Percentiles rank a stretch among this genome's conserved stretches.
phyloP scores from a whole-genome alignment of 768 basidiomycete species.

The Lactarius deliciosus region DNA sequence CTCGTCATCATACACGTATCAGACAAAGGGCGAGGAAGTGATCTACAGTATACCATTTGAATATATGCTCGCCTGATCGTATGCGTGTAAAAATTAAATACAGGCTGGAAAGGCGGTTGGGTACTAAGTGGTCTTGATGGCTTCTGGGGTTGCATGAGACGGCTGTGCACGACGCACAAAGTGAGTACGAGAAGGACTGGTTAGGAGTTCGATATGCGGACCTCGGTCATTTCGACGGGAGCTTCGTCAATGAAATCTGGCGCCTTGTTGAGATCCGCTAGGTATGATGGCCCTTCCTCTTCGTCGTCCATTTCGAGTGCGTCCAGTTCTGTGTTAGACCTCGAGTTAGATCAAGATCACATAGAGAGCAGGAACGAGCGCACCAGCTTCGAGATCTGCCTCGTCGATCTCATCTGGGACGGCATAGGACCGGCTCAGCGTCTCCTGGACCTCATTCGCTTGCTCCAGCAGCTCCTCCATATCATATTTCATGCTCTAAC shows the following conservation, averaged over 20 bases:
- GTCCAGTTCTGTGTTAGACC: conserved; percentile 70
- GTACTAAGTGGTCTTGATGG: conserved; percentile 36
- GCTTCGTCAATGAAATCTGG: conserved; percentile 93
- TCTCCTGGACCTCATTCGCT: conserved; percentile 97
- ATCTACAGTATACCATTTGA: conserved; percentile 22
- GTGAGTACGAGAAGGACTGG: conserved; percentile 1
- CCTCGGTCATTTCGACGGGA: conserved; percentile 69
- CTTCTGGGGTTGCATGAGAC: conserved; percentile 25
- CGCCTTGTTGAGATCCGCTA: conserved; percentile 79
- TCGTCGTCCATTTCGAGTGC: conserved; percentile 91
- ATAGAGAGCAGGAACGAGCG: conserved; percentile 31
- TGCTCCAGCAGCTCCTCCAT: conserved; percentile 98
- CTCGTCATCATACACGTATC: conserved; percentile 7
- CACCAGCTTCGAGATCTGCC: conserved; percentile 94
- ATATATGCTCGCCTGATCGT: conserved; percentile 7
- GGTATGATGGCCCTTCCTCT: conserved; percentile 87
- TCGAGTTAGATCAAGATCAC: not conserved
- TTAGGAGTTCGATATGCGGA: conserved; percentile 34
- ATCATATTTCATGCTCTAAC: conserved; percentile 89
- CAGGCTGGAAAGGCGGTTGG: not conserved
- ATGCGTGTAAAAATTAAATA: conserved; percentile 1
- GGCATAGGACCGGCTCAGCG: conserved; percentile 88
- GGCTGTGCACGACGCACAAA: not conserved
- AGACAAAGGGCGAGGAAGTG: conserved; percentile 5
- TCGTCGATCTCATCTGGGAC: conserved; percentile 98